Evolutionary conservation across 2,329 filamentous ascomycete species (phyloP).

Genomic region (Aspergillus pseudoviridinutans): DNA sequence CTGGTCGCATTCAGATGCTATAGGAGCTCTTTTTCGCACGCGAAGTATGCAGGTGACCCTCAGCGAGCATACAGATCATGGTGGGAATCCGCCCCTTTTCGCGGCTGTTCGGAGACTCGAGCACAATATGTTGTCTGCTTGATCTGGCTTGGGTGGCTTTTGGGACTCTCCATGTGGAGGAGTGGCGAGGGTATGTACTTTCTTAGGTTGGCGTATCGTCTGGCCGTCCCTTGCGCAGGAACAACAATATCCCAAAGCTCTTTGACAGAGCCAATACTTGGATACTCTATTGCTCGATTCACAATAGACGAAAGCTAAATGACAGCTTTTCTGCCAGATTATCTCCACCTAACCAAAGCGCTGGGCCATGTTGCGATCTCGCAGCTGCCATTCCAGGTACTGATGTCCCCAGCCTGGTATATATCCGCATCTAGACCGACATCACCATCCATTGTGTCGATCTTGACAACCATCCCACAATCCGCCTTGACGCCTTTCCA

Average conservation of each 20-base stretch:
- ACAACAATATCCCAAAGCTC: background rate
- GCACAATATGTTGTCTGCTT: constrained; percentile 48
- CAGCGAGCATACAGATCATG: constrained; percentile 30
- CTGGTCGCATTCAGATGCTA: constrained; percentile 39
- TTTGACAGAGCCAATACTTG: background rate
- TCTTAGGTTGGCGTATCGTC: background rate
- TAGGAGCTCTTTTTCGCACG: constrained; percentile 11
- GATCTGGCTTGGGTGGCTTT: constrained; percentile 51
- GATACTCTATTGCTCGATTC: background rate
- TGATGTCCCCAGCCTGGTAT: constrained; percentile 45
- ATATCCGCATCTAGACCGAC: constrained; percentile 44
- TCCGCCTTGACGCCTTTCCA: constrained; percentile 55
- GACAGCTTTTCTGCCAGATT: constrained; percentile 44
- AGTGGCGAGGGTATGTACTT: constrained; percentile 51
- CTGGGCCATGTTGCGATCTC: constrained; percentile 58
- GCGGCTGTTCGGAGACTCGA: constrained; percentile 46
- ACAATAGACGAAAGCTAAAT: background rate
- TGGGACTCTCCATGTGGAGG: constrained; percentile 47
- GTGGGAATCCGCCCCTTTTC: constrained; percentile 43
- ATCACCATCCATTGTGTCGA: constrained; percentile 46
- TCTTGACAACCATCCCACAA: constrained; percentile 52
- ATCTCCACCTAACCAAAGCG: constrained; percentile 60
- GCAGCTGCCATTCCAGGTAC: constrained; percentile 57
- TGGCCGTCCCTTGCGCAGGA: background rate
- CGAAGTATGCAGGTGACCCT: constrained; percentile 1